Evolutionary conservation across 2,329 filamentous ascomycete genomes (phyloP), one percentile per base, ranked within the genome.

Genomic region (Boeremia exigua): DNA sequence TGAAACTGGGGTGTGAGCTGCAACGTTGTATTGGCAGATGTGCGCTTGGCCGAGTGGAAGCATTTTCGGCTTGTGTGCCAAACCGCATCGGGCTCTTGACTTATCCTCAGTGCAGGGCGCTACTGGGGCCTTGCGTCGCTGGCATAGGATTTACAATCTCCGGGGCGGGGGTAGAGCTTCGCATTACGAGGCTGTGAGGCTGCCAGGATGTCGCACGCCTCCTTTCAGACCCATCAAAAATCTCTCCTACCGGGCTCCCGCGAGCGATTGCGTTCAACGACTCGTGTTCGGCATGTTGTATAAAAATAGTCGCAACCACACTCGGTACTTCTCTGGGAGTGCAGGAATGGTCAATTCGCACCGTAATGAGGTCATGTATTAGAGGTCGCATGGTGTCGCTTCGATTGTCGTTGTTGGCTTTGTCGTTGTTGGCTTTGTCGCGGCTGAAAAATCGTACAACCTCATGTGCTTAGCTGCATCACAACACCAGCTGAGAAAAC

Each of bases 211-310:
- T 37, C 32, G 28, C 32, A 47, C 51, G 48, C 42, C 53, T 51
- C 53, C 53, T 47, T 56, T 47, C 15, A 15, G 47, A 33, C 53
- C 53, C 53, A 56, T 47, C 36, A 42, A 47, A 47, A 56, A 56
- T 56, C 37, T 56, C 47, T 28, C 53, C 19, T 32, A 43, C 48
- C 43, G 32, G 27, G 32, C 32, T 51, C 43, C 47, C 47, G 43
- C 32, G 6, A 30, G 14, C 17, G 36, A 49, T 45, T 48, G 28
- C 52, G 39, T 45, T 12, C 39, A 28, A 38, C 42, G 39, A 33
- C 39, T 54, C 45, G 45, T 48, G 38, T 54, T 25, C 32, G 36
- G 42, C 47, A 38, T 10, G 32, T 23, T 28, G 25, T 30, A 15
- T 51, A 56, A 47, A 56, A 56, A 56, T 56, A 56, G 53, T 17